A percentile compares a stretch with the other conserved stretches of the same genome.
Conservation (phyloP, 768 basidiomycete species). For the Cystoderma amianthinum region DNA sequence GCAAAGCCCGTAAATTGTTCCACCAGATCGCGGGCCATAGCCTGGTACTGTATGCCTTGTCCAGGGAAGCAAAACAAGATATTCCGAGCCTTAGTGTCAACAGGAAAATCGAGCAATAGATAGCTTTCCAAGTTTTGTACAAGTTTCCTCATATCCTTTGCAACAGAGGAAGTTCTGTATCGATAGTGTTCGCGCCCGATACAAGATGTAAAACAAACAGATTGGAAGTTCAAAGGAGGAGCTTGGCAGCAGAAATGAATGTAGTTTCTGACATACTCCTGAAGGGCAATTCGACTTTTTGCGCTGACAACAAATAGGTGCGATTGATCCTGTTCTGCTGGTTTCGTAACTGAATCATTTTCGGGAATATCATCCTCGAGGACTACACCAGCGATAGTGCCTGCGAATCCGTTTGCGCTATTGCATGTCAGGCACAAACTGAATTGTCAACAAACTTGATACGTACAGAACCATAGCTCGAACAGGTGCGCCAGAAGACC, state of each 20-base stretch:
- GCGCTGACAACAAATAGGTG: constrained; percentile 27
- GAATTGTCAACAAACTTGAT: neutral
- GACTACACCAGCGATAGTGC: constrained; percentile 24
- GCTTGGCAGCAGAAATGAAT: constrained; percentile 21
- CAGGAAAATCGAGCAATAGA: constrained; percentile 4
- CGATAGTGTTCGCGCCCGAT: constrained; percentile 27
- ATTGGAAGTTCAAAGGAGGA: constrained; percentile 15
- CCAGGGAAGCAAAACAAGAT: constrained; percentile 27
- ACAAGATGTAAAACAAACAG: constrained; percentile 27
- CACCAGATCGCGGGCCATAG: constrained; percentile 25
- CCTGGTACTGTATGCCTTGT: constrained; percentile 28
- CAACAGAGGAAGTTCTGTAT: constrained; percentile 22
- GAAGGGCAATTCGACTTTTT: constrained; percentile 21
- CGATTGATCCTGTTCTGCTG: constrained; percentile 9
- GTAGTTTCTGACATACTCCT: constrained; percentile 20
- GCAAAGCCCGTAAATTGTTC: constrained; percentile 20
- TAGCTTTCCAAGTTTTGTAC: constrained; percentile 20
- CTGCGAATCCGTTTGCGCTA: constrained; percentile 30
- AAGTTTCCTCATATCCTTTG: constrained; percentile 20
- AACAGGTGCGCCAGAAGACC: constrained; percentile 10
- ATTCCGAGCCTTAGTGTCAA: constrained; percentile 8
- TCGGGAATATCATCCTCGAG: constrained; percentile 19
- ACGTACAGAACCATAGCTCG: constrained; percentile 16
- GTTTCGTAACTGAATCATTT: constrained; percentile 6
- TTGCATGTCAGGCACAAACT: neutral